phyloP scores from a whole-genome alignment of 805 yeast genomes.

The Lipomyces orientalis region DNA sequence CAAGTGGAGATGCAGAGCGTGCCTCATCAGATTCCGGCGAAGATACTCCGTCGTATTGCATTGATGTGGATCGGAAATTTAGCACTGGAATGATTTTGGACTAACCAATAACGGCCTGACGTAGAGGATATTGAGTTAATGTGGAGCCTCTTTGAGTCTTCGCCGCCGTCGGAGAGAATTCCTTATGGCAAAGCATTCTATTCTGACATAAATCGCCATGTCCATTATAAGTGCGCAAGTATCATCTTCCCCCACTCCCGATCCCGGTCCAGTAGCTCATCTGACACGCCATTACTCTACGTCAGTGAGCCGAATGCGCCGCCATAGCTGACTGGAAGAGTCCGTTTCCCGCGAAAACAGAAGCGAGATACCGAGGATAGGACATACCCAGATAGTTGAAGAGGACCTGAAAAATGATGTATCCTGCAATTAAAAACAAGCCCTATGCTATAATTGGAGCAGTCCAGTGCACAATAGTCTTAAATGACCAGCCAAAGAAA shows the following conservation, averaged over 20 bases:
- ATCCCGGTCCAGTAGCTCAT: constrained; percentile 1
- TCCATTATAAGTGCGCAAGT: constrained; percentile 17
- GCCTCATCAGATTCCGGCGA: neutral
- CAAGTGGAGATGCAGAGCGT: neutral
- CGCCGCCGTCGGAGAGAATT: neutral
- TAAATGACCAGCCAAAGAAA: constrained; percentile 59
- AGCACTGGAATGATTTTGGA: neutral
- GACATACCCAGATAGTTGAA: constrained; percentile 57
- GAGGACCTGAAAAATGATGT: constrained; percentile 57
- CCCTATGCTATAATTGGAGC: constrained; percentile 54
- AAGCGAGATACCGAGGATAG: constrained; percentile 58
- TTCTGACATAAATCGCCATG: constrained; percentile 22
- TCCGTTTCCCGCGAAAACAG: constrained; percentile 64
- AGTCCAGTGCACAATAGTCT: constrained; percentile 54
- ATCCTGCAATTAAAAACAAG: constrained; percentile 50
- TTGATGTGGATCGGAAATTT: neutral
- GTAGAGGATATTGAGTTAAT: neutral
- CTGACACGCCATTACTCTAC: neutral
- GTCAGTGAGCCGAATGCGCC: constrained; percentile 56
- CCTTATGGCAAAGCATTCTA: constrained; percentile 31
- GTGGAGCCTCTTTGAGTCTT: neutral
- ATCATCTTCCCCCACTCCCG: constrained; percentile 9
- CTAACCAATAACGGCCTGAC: neutral
- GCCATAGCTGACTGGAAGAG: constrained; percentile 59
- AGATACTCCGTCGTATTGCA: neutral